Evolutionary conservation across 1,284 basidiomycete genomes (phyloP).

Genomic region (Moniliella sp.): DNA sequence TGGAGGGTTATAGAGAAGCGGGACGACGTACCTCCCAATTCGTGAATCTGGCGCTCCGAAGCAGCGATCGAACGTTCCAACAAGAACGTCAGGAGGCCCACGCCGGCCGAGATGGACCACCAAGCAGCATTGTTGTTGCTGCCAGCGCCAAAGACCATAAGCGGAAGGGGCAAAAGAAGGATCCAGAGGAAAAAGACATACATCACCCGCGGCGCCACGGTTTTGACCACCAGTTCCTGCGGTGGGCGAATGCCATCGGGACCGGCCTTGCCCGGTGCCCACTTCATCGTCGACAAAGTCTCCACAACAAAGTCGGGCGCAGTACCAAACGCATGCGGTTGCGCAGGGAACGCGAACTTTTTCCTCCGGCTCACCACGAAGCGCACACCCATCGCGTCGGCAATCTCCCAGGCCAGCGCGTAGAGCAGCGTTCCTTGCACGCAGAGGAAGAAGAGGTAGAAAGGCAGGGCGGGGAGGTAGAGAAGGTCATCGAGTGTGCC

Average conservation of each 20-base stretch:
- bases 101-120: constrained; percentile 21
- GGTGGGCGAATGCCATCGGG: constrained; percentile 16
- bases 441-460: constrained; percentile 23
- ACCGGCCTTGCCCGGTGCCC: too few species aligned
- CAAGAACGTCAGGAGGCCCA: constrained; percentile 8
- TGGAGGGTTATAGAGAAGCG: too few species aligned
- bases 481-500: constrained; percentile 25
- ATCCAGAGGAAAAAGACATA: constrained; percentile 23
- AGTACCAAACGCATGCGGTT: constrained; percentile 27
- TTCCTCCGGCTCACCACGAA: constrained; percentile 1
- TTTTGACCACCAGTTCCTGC: constrained; percentile 6
- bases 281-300: too few species aligned
- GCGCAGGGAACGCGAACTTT: constrained; percentile 13
- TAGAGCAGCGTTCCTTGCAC: constrained; percentile 13
- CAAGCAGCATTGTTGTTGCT: constrained; percentile 25
- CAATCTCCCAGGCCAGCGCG: constrained; percentile 9
- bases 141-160: constrained; percentile 27
- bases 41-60: too few species aligned
- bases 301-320: constrained; percentile 24
- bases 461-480: constrained; percentile 26
- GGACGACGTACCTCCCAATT: too few species aligned
- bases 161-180: constrained; percentile 14
- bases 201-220: constrained; percentile 7
- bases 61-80: constrained; percentile 19
- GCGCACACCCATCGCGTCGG: constrained; percentile 12